Evolutionary conservation across 495 filamentous ascomycete species (phyloP).

Genomic region (Extremus antarcticus): DNA sequence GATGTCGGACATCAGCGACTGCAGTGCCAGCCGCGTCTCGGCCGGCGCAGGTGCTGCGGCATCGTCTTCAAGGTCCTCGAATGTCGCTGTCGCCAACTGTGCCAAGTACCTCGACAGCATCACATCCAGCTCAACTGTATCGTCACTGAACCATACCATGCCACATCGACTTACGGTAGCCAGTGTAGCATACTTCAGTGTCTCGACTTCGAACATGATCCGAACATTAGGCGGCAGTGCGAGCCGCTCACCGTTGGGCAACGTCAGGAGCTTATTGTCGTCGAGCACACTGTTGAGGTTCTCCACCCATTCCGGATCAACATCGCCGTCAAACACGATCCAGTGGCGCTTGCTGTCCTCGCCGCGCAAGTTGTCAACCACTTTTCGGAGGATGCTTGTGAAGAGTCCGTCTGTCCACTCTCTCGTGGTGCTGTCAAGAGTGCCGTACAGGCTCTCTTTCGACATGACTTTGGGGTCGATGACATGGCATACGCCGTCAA

Average conservation of each 20-base stretch:
- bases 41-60: conserved; percentile 67
- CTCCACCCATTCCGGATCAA: conserved; percentile 98
- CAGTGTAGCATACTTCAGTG: conserved; percentile 91
- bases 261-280: conserved; percentile 92
- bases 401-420: conserved; percentile 99
- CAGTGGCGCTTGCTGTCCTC: conserved; percentile 95
- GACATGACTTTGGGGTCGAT: conserved; percentile 99
- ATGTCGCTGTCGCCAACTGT: conserved; percentile 63
- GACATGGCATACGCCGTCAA: conserved; percentile 91
- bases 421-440: conserved; percentile 85
- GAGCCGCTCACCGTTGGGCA: conserved; percentile 95
- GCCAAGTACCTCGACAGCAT: conserved; percentile 87
- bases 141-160: conserved; percentile 99
- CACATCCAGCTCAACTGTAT: conserved; percentile 87
- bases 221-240: conserved; percentile 88
- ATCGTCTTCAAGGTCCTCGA: conserved; percentile 93
- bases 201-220: conserved; percentile 99
- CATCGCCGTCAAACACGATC: conserved; percentile 98
- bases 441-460: conserved; percentile 93
- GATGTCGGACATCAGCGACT: conserved; percentile 64
- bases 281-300: conserved; percentile 98
- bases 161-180: conserved; percentile 97
- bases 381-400: conserved; percentile 93
- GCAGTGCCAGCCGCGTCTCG: conserved; percentile 61
- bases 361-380: conserved; percentile 95